Evolutionary conservation across 306 rosid genomes (phyloP).

Genomic region (Betula pendula): DNA sequence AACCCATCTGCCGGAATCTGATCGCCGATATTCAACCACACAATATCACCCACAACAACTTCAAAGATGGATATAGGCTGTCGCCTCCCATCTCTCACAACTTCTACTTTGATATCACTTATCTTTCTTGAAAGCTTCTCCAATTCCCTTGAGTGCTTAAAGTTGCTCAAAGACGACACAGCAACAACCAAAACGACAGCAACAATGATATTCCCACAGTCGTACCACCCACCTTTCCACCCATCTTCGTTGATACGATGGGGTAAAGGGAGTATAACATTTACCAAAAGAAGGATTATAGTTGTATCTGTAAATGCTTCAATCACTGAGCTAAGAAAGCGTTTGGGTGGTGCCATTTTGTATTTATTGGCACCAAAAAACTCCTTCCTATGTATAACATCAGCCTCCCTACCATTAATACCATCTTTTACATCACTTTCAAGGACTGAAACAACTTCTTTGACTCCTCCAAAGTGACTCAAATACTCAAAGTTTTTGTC

Average conservation of each 20-base stretch:
- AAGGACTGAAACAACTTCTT: not conserved
- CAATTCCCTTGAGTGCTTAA: conserved; percentile 25
- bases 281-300: conserved; percentile 9
- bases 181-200: conserved; percentile 21
- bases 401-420: conserved; percentile 1
- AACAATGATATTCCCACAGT: conserved; percentile 25
- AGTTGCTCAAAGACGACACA: conserved; percentile 21
- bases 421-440: not conserved
- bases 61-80: conserved; percentile 21
- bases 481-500: conserved; percentile 17
- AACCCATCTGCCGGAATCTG: conserved; percentile 31
- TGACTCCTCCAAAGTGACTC: conserved; percentile 14
- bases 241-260: conserved; percentile 26
- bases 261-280: conserved; percentile 9
- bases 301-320: conserved; percentile 23
- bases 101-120: conserved; percentile 12
- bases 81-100: conserved; percentile 25
- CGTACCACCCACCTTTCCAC: conserved; percentile 31
- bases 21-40: conserved; percentile 27
- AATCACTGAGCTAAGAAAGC: conserved; percentile 8
- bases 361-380: conserved; percentile 15
- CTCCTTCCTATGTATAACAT: not conserved
- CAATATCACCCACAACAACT: conserved; percentile 24
- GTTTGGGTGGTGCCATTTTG: conserved; percentile 2
- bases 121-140: conserved; percentile 24